Base-by-base conservation (phyloP, 768 basidiomycete species). In the Amanita polypyramis region DNA sequence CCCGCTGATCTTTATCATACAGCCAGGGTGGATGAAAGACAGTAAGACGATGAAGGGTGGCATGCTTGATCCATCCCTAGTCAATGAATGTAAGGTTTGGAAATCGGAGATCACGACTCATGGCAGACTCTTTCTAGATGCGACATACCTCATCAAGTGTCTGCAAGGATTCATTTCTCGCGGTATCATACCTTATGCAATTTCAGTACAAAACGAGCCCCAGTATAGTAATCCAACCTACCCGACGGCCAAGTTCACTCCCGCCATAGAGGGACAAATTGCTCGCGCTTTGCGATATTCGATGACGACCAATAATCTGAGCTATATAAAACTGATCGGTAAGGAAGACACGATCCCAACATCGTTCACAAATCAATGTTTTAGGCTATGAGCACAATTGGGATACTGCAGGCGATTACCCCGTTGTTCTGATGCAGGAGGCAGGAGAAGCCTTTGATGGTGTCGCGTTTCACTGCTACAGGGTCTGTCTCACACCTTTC, bases 21-120 rank as follows among this genome's bases (percentile, higher is more conserved):
- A 86, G 83, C 85, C 85, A 7, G 81, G 67, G 5, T 89, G 85
- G 85, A 85, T 86, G 82, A 87, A 88, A 61, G 68, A 65, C 43
- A 77, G 73, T 49, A 70, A 70, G 5, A 74, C 74, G 1, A 84
- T 85, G 80, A 68, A 77, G 19, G 85, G 85, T 1, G 84, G 83
- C 30, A 74, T 72, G 10, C 60, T 86, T 43, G 56, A 70, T 20
- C 70, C 75, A 0, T 61, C 66, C 38, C 76, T 76, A 47, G 62
- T 74, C 29, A 59, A 59, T 33, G 59, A 63, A 1, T 79, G 78
- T 83, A 51, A 51, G 77, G 62, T 5, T 23, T 44, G 2, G 8
- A 44, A 5, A n/a, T 17, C 20, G 25, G 14, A 19, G 35, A 9
- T 21, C 29, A 3, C 17, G 35, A 45, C 2, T 25, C 23, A 34